A percentile compares a stretch with the other conserved stretches of the same genome.
Conservation (phyloP, 306 rosid genomes). For the Begonia masoniana region DNA sequence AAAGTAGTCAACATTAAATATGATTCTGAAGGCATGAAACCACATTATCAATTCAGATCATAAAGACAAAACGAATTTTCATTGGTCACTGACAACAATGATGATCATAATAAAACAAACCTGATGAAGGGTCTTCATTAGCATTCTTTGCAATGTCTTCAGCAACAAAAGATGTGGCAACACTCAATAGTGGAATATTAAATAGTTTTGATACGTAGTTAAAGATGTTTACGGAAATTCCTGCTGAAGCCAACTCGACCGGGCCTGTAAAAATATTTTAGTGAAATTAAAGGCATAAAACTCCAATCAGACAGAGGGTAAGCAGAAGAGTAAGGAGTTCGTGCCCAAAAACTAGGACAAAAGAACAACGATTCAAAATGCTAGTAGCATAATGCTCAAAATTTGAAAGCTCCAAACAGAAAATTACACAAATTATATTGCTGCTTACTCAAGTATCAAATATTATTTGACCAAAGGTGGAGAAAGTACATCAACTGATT, state of each 20-base stretch:
- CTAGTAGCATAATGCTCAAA: no score
- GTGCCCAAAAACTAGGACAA: no score
- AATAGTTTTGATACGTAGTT: constrained; percentile 80
- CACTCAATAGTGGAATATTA: constrained; percentile 85
- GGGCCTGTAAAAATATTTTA: constrained; percentile 29
- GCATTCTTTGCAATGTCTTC: constrained; percentile 66
- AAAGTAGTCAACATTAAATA: constrained; percentile 10
- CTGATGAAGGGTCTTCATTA: constrained; percentile 36
- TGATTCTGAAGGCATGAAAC: constrained; percentile 11
- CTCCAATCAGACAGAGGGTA: no score
- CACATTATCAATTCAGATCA: not conserved
- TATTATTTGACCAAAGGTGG: no score
- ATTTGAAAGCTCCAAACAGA: no score
- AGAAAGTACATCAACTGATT: no score
- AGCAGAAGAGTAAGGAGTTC: no score
- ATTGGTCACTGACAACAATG: not conserved
- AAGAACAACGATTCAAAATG: no score
- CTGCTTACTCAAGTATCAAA: no score
- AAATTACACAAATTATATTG: no score
- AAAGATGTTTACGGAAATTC: constrained; percentile 74
- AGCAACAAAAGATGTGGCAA: constrained; percentile 93
- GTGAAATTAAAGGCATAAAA: no score
- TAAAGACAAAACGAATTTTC: not conserved
- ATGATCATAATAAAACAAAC: constrained; percentile 16
- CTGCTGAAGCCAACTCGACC: constrained; percentile 86